Conservation (phyloP, 1,284 basidiomycete species). For the Fomitopsis schrenkii region DNA sequence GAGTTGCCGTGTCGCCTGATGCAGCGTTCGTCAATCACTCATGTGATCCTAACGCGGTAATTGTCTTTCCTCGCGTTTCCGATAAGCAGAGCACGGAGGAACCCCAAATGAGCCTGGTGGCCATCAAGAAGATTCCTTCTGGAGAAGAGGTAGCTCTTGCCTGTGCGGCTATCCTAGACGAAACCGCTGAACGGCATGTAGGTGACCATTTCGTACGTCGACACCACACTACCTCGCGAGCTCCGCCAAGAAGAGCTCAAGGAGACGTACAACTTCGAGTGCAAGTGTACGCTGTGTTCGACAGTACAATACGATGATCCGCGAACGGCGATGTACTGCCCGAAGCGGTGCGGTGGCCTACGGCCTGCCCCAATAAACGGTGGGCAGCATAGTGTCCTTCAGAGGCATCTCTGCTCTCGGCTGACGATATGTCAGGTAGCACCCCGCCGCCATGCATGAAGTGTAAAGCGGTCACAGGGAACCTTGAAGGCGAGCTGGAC, state of each 20-base stretch:
- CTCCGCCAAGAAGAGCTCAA: constrained; percentile 56
- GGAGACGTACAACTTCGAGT: constrained; percentile 81
- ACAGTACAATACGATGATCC: constrained; percentile 46
- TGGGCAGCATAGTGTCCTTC: constrained; percentile 18
- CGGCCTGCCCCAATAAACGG: constrained; percentile 58
- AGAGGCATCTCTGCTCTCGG: neutral
- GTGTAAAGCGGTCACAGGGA: constrained; percentile 50
- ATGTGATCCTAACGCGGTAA: constrained; percentile 85
- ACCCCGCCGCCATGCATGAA: constrained; percentile 46
- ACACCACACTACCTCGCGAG: constrained; percentile 65
- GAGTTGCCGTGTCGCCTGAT: constrained; percentile 74
- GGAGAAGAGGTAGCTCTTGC: constrained; percentile 62
- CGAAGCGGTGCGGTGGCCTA: constrained; percentile 57
- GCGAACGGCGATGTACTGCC: constrained; percentile 66
- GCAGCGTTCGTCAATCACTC: constrained; percentile 89
- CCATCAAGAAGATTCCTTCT: constrained; percentile 56
- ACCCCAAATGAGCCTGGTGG: constrained; percentile 69
- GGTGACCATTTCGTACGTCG: constrained; percentile 80
- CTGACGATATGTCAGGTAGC: constrained; percentile 34
- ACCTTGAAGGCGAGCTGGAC: constrained; percentile 52
- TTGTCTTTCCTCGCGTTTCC: constrained; percentile 75
- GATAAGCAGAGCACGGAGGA: constrained; percentile 36
- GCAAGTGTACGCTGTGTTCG: constrained; percentile 63
- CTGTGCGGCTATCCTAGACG: neutral
- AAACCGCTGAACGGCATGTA: constrained; percentile 17